Evolutionary conservation across 1,139 yeast genomes (phyloP).

Genomic region (Pichia sp.): DNA sequence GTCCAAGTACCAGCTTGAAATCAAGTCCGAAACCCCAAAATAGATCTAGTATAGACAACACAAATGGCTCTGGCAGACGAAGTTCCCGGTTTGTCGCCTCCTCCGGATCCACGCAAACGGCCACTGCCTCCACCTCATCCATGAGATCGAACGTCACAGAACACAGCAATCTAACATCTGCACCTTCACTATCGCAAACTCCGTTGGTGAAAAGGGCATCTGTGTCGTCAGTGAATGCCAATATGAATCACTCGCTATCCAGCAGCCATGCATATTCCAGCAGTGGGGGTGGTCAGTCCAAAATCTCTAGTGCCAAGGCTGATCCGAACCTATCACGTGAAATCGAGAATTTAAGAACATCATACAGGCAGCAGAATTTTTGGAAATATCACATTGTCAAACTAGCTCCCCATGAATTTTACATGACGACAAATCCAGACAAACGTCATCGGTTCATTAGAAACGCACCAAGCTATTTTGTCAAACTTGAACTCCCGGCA

Average conservation of each 20-base stretch:
- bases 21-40: too few relatives aligned
- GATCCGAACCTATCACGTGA: conserved; percentile 7
- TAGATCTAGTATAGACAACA: too few relatives aligned
- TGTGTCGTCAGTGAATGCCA: background rate
- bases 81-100: background rate
- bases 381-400: conserved; percentile 61
- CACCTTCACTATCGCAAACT: conserved; percentile 7
- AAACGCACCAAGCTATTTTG: conserved; percentile 54
- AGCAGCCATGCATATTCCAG: background rate
- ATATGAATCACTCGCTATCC: background rate
- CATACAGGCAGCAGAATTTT: conserved; percentile 32
- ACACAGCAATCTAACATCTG: conserved; percentile 2
- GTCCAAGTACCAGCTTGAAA: too few relatives aligned
- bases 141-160: background rate
- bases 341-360: conserved; percentile 12
- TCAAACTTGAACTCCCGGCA: conserved; percentile 38
- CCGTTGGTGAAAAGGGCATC: conserved; percentile 5
- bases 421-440: conserved; percentile 59
- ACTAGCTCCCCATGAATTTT: conserved; percentile 45
- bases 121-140: conserved; percentile 1
- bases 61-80: background rate
- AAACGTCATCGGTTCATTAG: conserved; percentile 51
- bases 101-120: background rate
- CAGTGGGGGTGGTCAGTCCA: background rate
- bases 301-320: background rate